phyloP scores from a whole-genome alignment of 768 basidiomycete species.

The Rhodotorula graminis region DNA sequence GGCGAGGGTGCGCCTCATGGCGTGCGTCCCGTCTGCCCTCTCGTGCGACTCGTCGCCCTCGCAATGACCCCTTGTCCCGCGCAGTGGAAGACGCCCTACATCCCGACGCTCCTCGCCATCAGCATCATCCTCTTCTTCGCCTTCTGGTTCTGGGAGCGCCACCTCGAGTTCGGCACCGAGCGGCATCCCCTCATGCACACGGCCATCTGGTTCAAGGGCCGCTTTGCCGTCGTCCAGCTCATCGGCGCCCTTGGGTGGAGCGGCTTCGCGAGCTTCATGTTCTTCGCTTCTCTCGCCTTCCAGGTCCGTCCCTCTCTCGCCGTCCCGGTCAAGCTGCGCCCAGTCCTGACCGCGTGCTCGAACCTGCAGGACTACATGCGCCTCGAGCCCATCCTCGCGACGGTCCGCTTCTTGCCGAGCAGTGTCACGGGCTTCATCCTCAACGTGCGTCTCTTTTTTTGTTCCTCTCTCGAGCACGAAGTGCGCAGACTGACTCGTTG shows the following conservation, averaged over 20 bases:
- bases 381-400: slow-evolving; percentile 17
- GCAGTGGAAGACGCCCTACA: slow-evolving; percentile 49
- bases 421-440: slow-evolving; percentile 16
- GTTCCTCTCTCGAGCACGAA: too few relatives aligned
- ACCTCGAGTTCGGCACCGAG: slow-evolving; percentile 52
- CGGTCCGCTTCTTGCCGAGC: slow-evolving; percentile 22
- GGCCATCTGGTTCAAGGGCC: slow-evolving; percentile 11
- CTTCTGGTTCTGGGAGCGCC: slow-evolving; percentile 65
- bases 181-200: slow-evolving; percentile 23
- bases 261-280: slow-evolving; percentile 8
- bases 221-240: slow-evolving; percentile 16
- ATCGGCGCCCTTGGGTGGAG: slow-evolving; percentile 21
- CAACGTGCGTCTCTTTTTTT: slow-evolving; percentile 1
- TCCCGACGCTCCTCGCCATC: slow-evolving; percentile 63
- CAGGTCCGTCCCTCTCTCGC: not conserved
- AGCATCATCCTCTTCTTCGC: slow-evolving; percentile 56
- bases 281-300: slow-evolving; percentile 12
- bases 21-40: not conserved
- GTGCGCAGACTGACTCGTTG: too few relatives aligned
- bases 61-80: not conserved
- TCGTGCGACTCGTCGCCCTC: too few relatives aligned
- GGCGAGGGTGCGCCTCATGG: slow-evolving; percentile 58
- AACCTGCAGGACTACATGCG: slow-evolving; percentile 7
- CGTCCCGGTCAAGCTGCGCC: too few relatives aligned
- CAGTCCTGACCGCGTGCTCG: not conserved